Evolutionary conservation across 306 rosid species (phyloP), one percentile per base, ranked within the genome.

Genomic region (Vachellia collinsii): DNA sequence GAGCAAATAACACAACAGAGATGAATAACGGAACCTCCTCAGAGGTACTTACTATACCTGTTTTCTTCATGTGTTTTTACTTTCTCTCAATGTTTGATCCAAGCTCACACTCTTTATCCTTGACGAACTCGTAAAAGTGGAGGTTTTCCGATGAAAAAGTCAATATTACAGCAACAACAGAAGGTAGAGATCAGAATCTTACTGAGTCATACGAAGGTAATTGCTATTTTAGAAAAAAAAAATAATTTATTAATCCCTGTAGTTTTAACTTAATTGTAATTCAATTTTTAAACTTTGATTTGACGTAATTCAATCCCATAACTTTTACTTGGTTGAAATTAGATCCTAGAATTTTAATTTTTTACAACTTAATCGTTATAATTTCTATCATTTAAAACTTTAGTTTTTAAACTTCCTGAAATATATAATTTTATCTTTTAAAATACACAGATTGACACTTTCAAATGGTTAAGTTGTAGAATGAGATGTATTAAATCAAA

Each of bases 191-290:
- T 62, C 88, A 73, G 16, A 59, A 67, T 67, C 47, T 79, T 58
- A 38, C 67, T 39, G 36, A 46, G 7, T 44, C 86, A 6, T 8
- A 9, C 42, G 77, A 53, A 59, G 89, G 89, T 86, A 38, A 77
- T 48, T 48, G 23, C 80, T 14, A 29, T 19, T 70, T 11, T 1
- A 8, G 17, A 0, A 0, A 1, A 19, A 16, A 17, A 19, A 0
- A 17, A n/a, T n/a, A 3, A 4, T 17, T 0, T 5, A 5, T 4
- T 17, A 12, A 1, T 51, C 8, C 6, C 0, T 51, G 5, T 17
- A 14, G 5, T 48, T 46, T 46, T 48, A 2, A 47, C 0, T 10
- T 4, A 3, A 3, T 46, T 46, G 16, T 11, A 46, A 46, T 46
- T 11, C 13, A 11, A 10, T 11, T 46, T 11, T 51, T 6, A 51